Base-by-base conservation (phyloP, 345 rosid genomes). In the Psidium friedrichsthalianum region DNA sequence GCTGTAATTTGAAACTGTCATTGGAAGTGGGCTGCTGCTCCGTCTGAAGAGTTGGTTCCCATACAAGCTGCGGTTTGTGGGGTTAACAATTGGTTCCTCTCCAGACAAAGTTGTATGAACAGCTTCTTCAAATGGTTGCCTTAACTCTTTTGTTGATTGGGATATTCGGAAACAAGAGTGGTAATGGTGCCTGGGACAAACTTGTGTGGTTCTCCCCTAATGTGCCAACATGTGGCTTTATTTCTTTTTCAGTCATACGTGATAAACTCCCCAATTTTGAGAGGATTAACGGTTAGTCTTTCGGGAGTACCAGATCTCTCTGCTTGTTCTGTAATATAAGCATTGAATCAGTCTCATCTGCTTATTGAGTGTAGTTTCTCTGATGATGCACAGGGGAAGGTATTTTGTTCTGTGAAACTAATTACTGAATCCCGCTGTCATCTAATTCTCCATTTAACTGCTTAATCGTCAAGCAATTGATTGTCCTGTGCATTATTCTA, bases 281-380 rank as follows among this genome's bases (percentile, higher is more conserved):
- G 1, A n/a, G 69, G 16, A n/a, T 58, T 58, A 0, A n/a, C 32
- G 11, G 32, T 58, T 42, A 1, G 32, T 0, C 6, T 7, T 3
- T 58, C n/a, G 32, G 16, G 32, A n/a, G 69, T 58, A 58, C 32
- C n/a, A n/a, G 32, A 58, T 58, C 69, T 58, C 32, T 58, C 64
- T 58, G 13, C 69, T n/a, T 5, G 0, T 0, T 58, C 69, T 58
- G 69, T 11, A 14, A 58, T 58, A 14, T 58, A 58, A 58, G 16
- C 64, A 5, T 58, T 0, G 32, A 58, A 11, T 58, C n/a, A 11
- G 14, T 58, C 1, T 58, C 64, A 25, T 58, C 32, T 58, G 0
- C 10, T 25, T n/a, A 58, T 42, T 42, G 44, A 42, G 44, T 2
- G 44, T 42, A 42, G 44, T 42, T 42, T 42, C 44, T 42, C 44